These are phyloP conservation scores for Phragmites australis DNA, from an alignment of 176 grass and related monocot genomes.

Conservation along the genomic window DNA sequence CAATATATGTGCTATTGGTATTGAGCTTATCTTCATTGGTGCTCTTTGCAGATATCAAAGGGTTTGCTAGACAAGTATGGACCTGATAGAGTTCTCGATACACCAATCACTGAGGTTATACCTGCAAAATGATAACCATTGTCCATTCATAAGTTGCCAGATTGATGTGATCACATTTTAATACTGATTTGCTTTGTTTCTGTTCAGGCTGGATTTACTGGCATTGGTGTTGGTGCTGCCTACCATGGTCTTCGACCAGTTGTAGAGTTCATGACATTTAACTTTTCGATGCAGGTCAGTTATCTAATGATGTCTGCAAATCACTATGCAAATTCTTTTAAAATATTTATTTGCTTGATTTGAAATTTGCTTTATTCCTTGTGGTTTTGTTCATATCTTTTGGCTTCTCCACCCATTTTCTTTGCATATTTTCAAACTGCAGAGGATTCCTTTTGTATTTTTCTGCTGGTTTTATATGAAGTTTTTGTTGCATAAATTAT, in stretches of 20 bases:
- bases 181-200: background rate
- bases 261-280: constrained; percentile 99
- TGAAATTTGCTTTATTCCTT: background rate
- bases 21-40: constrained; percentile 12
- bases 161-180: background rate
- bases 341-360: background rate
- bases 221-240: constrained; percentile 95
- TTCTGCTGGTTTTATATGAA: background rate
- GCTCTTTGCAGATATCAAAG: constrained; percentile 80
- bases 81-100: constrained; percentile 98
- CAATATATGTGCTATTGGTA: background rate
- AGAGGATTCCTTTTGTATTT: background rate
- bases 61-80: constrained; percentile 98
- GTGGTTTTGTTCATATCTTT: background rate
- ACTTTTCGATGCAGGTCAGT: constrained; percentile 98
- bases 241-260: constrained; percentile 92
- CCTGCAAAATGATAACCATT: background rate
- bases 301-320: background rate
- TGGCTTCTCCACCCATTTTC: background rate
- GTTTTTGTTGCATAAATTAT: background rate
- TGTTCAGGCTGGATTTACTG: constrained; percentile 93
- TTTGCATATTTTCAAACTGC: background rate
- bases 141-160: background rate
- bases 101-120: constrained; percentile 92
- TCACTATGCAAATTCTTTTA: background rate